These are phyloP conservation scores for Talaromyces sp. DNA, from an alignment of 2,329 filamentous ascomycete genomes.

Conservation along the genomic window DNA sequence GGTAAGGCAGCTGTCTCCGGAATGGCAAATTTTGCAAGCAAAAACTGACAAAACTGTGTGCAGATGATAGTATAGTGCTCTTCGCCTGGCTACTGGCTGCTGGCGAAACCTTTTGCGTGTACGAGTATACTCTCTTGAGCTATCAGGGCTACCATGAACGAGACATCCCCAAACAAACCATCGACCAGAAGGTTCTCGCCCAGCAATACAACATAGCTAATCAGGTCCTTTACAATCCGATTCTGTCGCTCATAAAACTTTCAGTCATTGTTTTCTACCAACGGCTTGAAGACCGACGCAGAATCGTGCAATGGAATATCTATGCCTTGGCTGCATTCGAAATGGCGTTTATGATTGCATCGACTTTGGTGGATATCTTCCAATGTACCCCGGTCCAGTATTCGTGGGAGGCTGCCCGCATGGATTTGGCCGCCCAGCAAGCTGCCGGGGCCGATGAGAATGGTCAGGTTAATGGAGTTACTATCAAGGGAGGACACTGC, in stretches of 20 bases:
- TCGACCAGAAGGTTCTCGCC: not conserved
- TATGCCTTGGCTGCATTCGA: conserved; percentile 17
- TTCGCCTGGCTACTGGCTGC: not conserved
- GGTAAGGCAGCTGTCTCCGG: not conserved
- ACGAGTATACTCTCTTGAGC: conserved; percentile 1
- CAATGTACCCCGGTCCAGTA: conserved; percentile 23
- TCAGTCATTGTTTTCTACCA: conserved; percentile 26
- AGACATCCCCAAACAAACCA: not conserved
- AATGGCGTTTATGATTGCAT: conserved; percentile 16
- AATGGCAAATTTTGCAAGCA: not conserved
- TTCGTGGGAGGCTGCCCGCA: conserved; percentile 12
- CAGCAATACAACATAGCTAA: conserved; percentile 13
- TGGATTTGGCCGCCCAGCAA: not conserved
- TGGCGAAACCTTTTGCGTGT: not conserved
- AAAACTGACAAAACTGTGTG: not conserved
- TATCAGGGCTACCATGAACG: conserved; percentile 1
- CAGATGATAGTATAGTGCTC: not conserved
- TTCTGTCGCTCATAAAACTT: conserved; percentile 23
- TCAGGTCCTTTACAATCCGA: conserved; percentile 25
- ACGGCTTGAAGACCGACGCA: conserved; percentile 22
- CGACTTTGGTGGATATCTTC: conserved; percentile 24
- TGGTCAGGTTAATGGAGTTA: conserved; percentile 11
- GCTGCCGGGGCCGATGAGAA: not conserved
- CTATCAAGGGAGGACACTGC: conserved; percentile 18
- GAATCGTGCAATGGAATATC: conserved; percentile 16